phyloP scores from a whole-genome alignment of 1,139 yeast species.

The Yamadazyma songkhlaensis region DNA sequence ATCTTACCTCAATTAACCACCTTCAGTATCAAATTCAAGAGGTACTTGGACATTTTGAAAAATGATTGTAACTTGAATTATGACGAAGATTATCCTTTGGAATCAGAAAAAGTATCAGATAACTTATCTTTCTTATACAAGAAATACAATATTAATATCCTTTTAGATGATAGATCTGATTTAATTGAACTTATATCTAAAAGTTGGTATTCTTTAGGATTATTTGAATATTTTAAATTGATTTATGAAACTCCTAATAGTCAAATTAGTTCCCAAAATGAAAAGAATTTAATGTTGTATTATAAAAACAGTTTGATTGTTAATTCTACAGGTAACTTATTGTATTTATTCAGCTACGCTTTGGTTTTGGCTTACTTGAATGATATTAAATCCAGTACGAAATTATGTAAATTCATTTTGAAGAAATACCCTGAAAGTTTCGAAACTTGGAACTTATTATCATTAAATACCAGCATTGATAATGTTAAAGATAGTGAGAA shows the following conservation, averaged over 20 bases:
- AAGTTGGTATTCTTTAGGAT: conserved; percentile 42
- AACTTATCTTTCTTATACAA: conserved; percentile 37
- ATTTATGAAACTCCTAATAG: conserved; percentile 26
- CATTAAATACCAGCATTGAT: conserved; percentile 18
- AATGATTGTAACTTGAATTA: conserved; percentile 27
- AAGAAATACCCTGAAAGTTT: conserved; percentile 44
- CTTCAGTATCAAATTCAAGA: conserved; percentile 19
- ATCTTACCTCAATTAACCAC: conserved; percentile 21
- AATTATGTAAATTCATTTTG: conserved; percentile 42
- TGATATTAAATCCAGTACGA: conserved; percentile 27
- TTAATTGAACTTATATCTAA: conserved; percentile 31
- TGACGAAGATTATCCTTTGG: conserved; percentile 16
- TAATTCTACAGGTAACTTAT: conserved; percentile 36
- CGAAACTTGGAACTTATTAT: conserved; percentile 46
- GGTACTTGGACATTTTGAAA: conserved; percentile 25
- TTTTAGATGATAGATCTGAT: conserved; percentile 27
- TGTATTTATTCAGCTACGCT: conserved; percentile 36
- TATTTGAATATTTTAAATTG: conserved; percentile 29
- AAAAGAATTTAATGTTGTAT: conserved; percentile 18
- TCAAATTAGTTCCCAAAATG: conserved; percentile 17
- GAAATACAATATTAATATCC: conserved; percentile 34
- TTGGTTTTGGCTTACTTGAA: conserved; percentile 31
- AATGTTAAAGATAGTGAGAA: conserved; percentile 33
- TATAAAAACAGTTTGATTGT: conserved; percentile 39
- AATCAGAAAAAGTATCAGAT: conserved; percentile 11